Evolutionary conservation across 345 rosid genomes (phyloP), one percentile per base, ranked within the genome.

Genomic region (Cardamine chenopodiifolia): DNA sequence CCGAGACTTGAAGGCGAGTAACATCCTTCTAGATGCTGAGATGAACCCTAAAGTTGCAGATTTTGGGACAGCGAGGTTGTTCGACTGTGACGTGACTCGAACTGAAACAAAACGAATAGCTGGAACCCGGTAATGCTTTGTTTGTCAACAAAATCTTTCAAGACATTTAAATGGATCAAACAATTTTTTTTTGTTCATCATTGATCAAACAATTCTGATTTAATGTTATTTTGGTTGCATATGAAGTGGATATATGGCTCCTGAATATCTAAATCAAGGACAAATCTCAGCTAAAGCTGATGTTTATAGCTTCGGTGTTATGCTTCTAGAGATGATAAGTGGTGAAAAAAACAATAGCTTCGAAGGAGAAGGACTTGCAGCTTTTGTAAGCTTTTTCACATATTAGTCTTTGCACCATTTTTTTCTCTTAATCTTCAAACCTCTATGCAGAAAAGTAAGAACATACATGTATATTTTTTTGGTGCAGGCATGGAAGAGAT

Each of bases 191-290:
- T n/a, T n/a, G n/a, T n/a, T n/a, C n/a, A n/a, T n/a, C n/a, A n/a
- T n/a, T n/a, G n/a, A n/a, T n/a, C n/a, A 3, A 18, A 37, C 14
- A 25, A 29, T 35, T 17, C 18, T 47, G 15, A 32, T 42, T 31
- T 17, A 44, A 29, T 57, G 17, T 7, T 25, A 26, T 25, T 44
- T 52, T 37, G 14, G 8, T 35, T 57, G 60, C n/a, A 11, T 71
- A 18, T 74, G 69, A 28, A 85, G 87, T 49, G 87, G 90, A n/a
- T 85, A 83, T 40, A 87, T 85, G 85, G 88, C 86, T 63, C 87
- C 83, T 0, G 88, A 85, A 52, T 85, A 85, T 18, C 32, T 39
- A 3, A 71, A 63, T 58, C 70, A 71, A 0, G 88, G 85, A 3
- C 76, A 62, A 8, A 75, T 85, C 64, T 86, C 88, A 66, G 70